Conservation (phyloP, 768 basidiomycete genomes). For the Boletus pseudo-olivaceus region DNA sequence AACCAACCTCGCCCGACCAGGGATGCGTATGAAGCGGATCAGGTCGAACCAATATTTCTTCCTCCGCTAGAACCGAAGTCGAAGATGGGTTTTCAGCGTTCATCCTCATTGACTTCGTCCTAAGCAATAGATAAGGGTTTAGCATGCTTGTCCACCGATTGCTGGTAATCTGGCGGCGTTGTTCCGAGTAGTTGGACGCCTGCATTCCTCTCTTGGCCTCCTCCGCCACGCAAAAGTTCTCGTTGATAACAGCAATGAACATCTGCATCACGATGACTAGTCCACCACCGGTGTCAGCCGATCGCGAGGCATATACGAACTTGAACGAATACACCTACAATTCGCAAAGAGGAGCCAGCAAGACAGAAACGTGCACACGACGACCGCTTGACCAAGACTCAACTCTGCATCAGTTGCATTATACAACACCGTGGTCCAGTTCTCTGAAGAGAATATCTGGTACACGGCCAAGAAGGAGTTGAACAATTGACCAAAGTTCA, state of each 20-base stretch:
- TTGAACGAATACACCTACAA: slow-evolving; percentile 48
- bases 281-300: slow-evolving; percentile 6
- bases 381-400: slow-evolving; percentile 60
- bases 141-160: slow-evolving; percentile 64
- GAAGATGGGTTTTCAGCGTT: slow-evolving; percentile 70
- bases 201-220: slow-evolving; percentile 84
- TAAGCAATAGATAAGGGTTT: slow-evolving; percentile 88
- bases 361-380: slow-evolving; percentile 69
- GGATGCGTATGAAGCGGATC: slow-evolving; percentile 39
- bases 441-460: slow-evolving; percentile 88
- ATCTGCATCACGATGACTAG: slow-evolving; percentile 88
- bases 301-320: neutral
- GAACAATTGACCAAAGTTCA: slow-evolving; percentile 81
- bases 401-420: slow-evolving; percentile 57
- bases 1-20: slow-evolving; percentile 30
- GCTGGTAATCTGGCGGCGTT: slow-evolving; percentile 49
- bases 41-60: slow-evolving; percentile 68
- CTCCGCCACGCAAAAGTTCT: slow-evolving; percentile 92
- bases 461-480: slow-evolving; percentile 86
- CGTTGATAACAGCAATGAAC: slow-evolving; percentile 97
- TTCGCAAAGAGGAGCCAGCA: slow-evolving; percentile 91
- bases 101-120: slow-evolving; percentile 66
- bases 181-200: slow-evolving; percentile 63
- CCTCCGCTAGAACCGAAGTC: slow-evolving; percentile 74
- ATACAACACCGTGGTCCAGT: slow-evolving; percentile 84